These are phyloP conservation scores for Yamagishiella unicocca DNA, from an alignment of 139 green algal genomes.

Conservation along the genomic window DNA sequence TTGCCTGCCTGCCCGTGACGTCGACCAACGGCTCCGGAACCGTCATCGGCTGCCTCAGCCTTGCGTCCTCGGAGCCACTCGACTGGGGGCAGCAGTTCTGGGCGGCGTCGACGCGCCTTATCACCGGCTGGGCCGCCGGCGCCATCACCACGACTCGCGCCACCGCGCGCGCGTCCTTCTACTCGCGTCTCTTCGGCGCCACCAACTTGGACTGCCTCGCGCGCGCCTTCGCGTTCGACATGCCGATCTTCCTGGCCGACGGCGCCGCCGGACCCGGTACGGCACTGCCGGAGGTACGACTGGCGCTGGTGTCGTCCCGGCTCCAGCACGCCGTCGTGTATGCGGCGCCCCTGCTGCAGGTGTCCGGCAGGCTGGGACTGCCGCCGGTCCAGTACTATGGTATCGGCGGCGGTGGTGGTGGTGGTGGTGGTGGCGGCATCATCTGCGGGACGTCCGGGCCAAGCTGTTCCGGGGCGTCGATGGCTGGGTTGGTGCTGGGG, in stretches of 20 bases:
- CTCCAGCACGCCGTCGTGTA: conserved; percentile 51
- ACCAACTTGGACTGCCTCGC: conserved; percentile 37
- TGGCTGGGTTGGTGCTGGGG: neutral
- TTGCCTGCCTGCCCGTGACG: conserved; percentile 36
- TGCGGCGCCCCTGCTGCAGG: conserved; percentile 38
- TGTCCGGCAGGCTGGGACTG: conserved; percentile 22
- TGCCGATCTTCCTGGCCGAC: conserved; percentile 53
- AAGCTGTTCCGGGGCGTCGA: conserved; percentile 9
- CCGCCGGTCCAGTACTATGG: neutral
- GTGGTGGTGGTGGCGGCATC: neutral
- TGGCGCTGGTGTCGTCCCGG: conserved; percentile 57
- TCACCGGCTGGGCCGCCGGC: conserved; percentile 59
- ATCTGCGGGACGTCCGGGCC: neutral
- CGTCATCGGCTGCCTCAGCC: conserved; percentile 52
- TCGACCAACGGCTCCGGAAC: conserved; percentile 44
- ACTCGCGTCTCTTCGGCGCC: conserved; percentile 43
- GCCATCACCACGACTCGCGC: conserved; percentile 51
- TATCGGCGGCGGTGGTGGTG: neutral
- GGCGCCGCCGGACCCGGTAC: conserved; percentile 27
- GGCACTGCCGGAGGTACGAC: conserved; percentile 49
- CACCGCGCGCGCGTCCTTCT: conserved; percentile 50
- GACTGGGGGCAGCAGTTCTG: conserved; percentile 60
- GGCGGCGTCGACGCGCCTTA: conserved; percentile 21
- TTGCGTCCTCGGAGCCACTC: conserved; percentile 24
- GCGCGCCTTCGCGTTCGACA: conserved; percentile 49